Percentiles rank a stretch among this genome's conserved stretches.
These are phyloP conservation scores for Diphasiastrum complanatum DNA, from an alignment of 83 land plant species.

Conservation along the genomic window DNA sequence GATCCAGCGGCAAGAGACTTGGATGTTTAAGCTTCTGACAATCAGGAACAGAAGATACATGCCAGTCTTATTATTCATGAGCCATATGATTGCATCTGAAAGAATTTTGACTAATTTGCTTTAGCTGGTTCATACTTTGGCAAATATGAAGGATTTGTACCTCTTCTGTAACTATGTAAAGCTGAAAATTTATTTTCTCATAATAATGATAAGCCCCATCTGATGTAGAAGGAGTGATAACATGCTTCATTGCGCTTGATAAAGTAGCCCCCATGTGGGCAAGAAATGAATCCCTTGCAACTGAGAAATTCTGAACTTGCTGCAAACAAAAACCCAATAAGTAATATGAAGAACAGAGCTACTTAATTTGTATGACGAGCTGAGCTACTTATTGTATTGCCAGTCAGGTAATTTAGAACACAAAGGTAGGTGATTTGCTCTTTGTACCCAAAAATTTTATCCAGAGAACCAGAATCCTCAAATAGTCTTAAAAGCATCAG, in stretches of 20 bases:
- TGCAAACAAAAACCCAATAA: constrained; percentile 17
- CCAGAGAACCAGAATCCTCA: no score
- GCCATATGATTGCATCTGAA: not conserved
- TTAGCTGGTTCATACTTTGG: not conserved
- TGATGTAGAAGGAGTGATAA: constrained; percentile 78
- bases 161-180: constrained; percentile 89
- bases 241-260: constrained; percentile 74
- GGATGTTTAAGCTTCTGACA: constrained; percentile 63
- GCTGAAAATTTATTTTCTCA: constrained; percentile 77
- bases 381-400: no score
- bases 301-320: constrained; percentile 69
- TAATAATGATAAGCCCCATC: constrained; percentile 89
- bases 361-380: not conserved
- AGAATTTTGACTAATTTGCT: not conserved
- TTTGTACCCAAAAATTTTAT: no score
- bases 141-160: constrained; percentile 26
- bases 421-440: no score
- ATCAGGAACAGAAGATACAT: not conserved
- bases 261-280: constrained; percentile 87
- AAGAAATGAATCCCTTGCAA: constrained; percentile 91
- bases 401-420: no score
- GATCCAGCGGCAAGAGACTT: constrained; percentile 65
- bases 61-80: not conserved
- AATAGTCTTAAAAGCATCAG: no score
- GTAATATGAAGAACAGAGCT: not conserved